A percentile compares a stretch with the other conserved stretches of the same genome.
phyloP scores from a whole-genome alignment of 306 rosid species.

The Castanopsis chinensis region DNA sequence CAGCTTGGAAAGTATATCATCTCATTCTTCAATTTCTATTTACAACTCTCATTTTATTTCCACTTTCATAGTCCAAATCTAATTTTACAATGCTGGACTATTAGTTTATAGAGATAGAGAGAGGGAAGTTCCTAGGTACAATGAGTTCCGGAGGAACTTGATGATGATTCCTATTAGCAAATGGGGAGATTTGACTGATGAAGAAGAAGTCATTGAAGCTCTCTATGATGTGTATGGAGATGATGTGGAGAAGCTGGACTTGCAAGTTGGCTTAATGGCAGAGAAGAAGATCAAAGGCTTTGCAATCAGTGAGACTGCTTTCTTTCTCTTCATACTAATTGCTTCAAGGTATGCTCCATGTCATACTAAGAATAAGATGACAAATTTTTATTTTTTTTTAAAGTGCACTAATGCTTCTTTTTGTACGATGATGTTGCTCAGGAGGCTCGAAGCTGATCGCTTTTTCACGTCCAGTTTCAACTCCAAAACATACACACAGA shows the following conservation, averaged over 20 bases:
- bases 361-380: too few species aligned
- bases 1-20: slow-evolving; percentile 56
- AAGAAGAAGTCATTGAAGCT: slow-evolving; percentile 43
- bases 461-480: slow-evolving; percentile 75
- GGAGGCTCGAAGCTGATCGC: slow-evolving; percentile 83
- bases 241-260: slow-evolving; percentile 72
- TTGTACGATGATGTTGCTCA: slow-evolving; percentile 14
- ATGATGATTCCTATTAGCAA: slow-evolving; percentile 64
- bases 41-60: background rate
- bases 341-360: slow-evolving; percentile 54
- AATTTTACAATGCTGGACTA: slow-evolving; percentile 3
- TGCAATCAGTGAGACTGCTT: slow-evolving; percentile 76
- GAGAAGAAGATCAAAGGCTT: slow-evolving; percentile 79
- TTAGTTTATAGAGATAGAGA: slow-evolving; percentile 78
- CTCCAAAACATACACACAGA: slow-evolving; percentile 54
- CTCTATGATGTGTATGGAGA: slow-evolving; percentile 63
- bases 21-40: background rate
- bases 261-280: slow-evolving; percentile 64
- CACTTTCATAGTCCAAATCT: background rate
- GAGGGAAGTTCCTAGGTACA: slow-evolving; percentile 66
- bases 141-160: slow-evolving; percentile 66
- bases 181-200: slow-evolving; percentile 72
- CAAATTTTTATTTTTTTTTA: background rate
- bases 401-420: background rate
- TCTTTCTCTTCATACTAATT: slow-evolving; percentile 58